These are phyloP conservation scores for Monilinia fructigena DNA, from an alignment of 2,329 filamentous ascomycete species.

Conservation along the genomic window DNA sequence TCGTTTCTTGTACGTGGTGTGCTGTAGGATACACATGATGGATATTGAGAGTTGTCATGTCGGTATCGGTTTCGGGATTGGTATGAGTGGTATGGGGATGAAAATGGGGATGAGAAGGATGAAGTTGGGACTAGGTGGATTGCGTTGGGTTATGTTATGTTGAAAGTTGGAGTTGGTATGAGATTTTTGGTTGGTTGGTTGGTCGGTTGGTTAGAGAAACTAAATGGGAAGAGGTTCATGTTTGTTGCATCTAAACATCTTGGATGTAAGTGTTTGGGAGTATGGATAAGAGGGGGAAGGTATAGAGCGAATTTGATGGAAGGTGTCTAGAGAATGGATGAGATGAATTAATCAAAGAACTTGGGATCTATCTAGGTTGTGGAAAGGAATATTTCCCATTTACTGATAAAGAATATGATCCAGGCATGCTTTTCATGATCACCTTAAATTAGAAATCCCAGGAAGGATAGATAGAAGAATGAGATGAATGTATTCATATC, in stretches of 20 bases:
- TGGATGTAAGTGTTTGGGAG: background rate
- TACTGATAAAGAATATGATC: too few relatives aligned
- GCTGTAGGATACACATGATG: background rate
- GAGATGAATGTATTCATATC: too few relatives aligned
- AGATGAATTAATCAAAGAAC: too few relatives aligned
- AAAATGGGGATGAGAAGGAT: background rate
- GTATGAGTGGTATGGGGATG: background rate
- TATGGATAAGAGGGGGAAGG: too few relatives aligned
- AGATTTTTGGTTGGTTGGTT: background rate
- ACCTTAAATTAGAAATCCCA: too few relatives aligned
- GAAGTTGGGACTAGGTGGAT: background rate
- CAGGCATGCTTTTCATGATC: too few relatives aligned
- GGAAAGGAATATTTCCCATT: too few relatives aligned
- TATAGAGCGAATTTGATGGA: too few relatives aligned
- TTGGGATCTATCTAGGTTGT: too few relatives aligned
- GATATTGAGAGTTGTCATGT: background rate
- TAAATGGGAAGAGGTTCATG: background rate
- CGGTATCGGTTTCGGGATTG: background rate
- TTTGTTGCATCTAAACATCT: background rate
- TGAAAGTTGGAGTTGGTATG: background rate
- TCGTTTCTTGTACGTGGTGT: background rate
- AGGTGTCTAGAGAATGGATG: too few relatives aligned
- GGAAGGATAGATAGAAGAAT: too few relatives aligned
- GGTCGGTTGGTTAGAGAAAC: background rate
- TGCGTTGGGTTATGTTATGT: background rate